Conservation (phyloP, 805 yeast species). For the Henningerozyma blattae region DNA sequence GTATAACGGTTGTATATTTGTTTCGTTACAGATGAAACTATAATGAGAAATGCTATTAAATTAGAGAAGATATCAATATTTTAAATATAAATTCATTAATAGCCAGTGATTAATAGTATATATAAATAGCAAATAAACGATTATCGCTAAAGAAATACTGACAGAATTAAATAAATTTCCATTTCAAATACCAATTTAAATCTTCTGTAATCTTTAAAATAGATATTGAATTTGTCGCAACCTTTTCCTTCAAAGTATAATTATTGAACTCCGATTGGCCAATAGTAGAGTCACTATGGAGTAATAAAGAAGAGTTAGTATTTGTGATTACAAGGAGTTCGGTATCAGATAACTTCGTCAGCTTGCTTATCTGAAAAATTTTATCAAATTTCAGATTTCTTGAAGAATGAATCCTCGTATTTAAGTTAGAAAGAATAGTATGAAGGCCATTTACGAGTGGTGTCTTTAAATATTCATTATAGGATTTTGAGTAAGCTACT, state of each 20-base stretch:
- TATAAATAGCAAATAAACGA: no score
- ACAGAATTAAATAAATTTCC: conserved; percentile 8
- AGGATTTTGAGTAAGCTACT: background rate
- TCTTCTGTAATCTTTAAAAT: conserved; percentile 7
- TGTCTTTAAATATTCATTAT: background rate
- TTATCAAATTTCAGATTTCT: background rate
- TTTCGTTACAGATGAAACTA: no score
- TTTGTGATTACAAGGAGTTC: background rate
- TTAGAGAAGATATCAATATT: no score
- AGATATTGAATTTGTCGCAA: conserved; percentile 10
- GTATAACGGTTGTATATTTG: no score
- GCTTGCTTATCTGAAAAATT: no score
- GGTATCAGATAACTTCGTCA: background rate
- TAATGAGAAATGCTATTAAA: no score
- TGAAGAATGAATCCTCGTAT: background rate
- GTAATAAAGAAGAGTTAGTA: background rate
- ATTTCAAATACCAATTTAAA: conserved; percentile 11
- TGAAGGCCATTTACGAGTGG: background rate
- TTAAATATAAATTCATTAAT: no score
- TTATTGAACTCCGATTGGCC: background rate
- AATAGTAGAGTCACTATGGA: background rate
- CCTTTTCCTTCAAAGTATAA: background rate
- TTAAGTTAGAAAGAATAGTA: no score
- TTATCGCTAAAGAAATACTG: no score
- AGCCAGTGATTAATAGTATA: no score